Percentiles rank a stretch among this genome's conserved stretches.
phyloP scores from a whole-genome alignment of 768 basidiomycete genomes.

The Xanthoconium stramineum region DNA sequence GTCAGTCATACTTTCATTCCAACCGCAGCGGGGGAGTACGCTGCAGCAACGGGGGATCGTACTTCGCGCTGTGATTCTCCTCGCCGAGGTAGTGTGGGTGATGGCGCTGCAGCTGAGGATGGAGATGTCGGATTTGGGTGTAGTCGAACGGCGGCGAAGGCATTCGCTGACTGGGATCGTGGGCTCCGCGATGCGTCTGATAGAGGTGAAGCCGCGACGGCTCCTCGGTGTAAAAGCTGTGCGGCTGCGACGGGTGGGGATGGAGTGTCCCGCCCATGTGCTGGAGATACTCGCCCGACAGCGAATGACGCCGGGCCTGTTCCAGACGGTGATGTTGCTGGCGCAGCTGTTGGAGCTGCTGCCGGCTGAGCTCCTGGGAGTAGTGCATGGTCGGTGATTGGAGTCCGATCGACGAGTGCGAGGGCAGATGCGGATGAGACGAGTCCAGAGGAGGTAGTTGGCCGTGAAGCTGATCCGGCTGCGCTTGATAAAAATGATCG shows the following conservation, averaged over 20 bases:
- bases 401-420: slow-evolving; percentile 48
- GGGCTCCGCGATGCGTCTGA: slow-evolving; percentile 35
- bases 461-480: slow-evolving; percentile 36
- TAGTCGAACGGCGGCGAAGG: slow-evolving; percentile 36
- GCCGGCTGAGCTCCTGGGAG: slow-evolving; percentile 48
- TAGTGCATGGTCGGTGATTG: slow-evolving; percentile 35
- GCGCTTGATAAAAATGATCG: slow-evolving; percentile 45
- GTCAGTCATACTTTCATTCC: slow-evolving; percentile 43
- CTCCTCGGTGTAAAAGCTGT: slow-evolving; percentile 28
- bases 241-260: slow-evolving; percentile 30
- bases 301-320: slow-evolving; percentile 32
- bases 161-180: slow-evolving; percentile 27
- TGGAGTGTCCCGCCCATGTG: slow-evolving; percentile 34
- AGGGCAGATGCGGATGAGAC: slow-evolving; percentile 46
- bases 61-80: slow-evolving; percentile 39
- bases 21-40: slow-evolving; percentile 45
- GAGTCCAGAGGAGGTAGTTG: slow-evolving; percentile 45
- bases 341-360: slow-evolving; percentile 39
- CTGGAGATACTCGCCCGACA: slow-evolving; percentile 37
- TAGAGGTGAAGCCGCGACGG: slow-evolving; percentile 32
- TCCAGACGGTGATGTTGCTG: slow-evolving; percentile 36
- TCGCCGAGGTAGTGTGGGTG: slow-evolving; percentile 36
- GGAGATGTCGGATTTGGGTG: slow-evolving; percentile 30
- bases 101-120: slow-evolving; percentile 32
- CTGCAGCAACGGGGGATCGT: slow-evolving; percentile 42